Base-by-base conservation (phyloP, 306 rosid species). In the Trifolium dubium region DNA sequence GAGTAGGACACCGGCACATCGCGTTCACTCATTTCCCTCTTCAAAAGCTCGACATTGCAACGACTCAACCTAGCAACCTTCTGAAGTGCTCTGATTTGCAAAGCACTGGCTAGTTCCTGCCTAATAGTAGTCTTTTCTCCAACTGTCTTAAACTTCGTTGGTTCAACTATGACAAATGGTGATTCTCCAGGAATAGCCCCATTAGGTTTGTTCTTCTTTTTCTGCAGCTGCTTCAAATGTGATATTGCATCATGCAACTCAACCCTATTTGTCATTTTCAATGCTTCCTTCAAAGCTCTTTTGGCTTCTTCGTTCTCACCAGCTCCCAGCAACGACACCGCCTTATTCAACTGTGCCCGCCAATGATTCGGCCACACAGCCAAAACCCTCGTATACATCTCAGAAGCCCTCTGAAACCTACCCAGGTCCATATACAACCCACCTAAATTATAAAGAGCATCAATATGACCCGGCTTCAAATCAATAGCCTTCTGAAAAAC, bases 311-410 rank as follows among this genome's bases (percentile, higher is more conserved):
- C 98, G 18, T 88, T 82, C 80, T 95, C 99, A 71, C 90, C 88
- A 30, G 98, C 99, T 67, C 99, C 98, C 65, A 95, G 80, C 82
- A 95, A 78, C 0, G 99, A 95, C 75, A 95, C 99, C 3, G 99
- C 99, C 83, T 90, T 95, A 81, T 95, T 95, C 39, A 95, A 95
- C 86, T 95, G 99, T 0, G 99, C 99, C 67, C 99, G 86, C 99
- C 99, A 95, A 85, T 95, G 99, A 85, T 85, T 92, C 0, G 98
- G 99, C 96, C 96, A 88, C 47, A 95, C 98, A 14, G 96, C 88
- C 59, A 95, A 84, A 83, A 95, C 98, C 82, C 97, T 88, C 7
- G 99, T 82, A 67, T 92, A 95, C 99, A 95, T 95, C 87, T 95
- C 99, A 4, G 97, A 92, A 76, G 99, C 98, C 85, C 99, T 88